Evolutionary conservation across 192 early-diverging fungal genomes (phyloP).

Genomic region (Cetraspora pellucida): DNA sequence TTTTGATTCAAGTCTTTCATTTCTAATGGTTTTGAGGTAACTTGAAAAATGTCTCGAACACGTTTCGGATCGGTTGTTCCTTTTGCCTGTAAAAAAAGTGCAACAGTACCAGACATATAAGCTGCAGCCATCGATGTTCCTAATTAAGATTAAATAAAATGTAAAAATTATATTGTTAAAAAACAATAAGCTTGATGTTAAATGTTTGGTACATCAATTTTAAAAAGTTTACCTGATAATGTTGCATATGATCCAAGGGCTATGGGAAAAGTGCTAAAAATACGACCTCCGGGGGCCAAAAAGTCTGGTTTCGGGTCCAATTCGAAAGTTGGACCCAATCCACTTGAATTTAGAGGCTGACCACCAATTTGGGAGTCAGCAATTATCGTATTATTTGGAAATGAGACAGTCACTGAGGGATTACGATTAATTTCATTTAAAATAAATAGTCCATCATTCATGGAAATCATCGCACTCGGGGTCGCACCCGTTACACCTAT

Average conservation of each 20-base stretch:
- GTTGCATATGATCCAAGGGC: slow-evolving; percentile 41
- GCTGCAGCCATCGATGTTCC: slow-evolving; percentile 76
- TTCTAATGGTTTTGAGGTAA: not conserved
- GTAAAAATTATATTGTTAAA: not conserved
- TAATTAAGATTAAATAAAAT: slow-evolving; percentile 40
- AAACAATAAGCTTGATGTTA: slow-evolving; percentile 32
- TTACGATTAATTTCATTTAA: slow-evolving; percentile 35
- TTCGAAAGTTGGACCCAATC: slow-evolving; percentile 71
- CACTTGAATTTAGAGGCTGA: slow-evolving; percentile 71
- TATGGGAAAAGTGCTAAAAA: slow-evolving; percentile 63
- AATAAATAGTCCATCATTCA: slow-evolving; percentile 53
- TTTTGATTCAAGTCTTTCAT: not conserved
- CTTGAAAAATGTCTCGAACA: not conserved
- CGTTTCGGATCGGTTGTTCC: not conserved
- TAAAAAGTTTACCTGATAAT: slow-evolving; percentile 35
- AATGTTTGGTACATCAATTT: no score
- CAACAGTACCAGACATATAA: slow-evolving; percentile 48
- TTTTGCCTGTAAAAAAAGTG: slow-evolving; percentile 39
- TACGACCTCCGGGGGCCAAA: slow-evolving; percentile 62
- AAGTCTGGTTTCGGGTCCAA: slow-evolving; percentile 67
- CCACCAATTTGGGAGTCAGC: slow-evolving; percentile 54
- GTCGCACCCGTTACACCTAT: slow-evolving; percentile 48
- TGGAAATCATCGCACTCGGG: slow-evolving; percentile 58
- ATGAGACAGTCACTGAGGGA: slow-evolving; percentile 40
- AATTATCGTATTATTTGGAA: slow-evolving; percentile 51